phyloP scores from a whole-genome alignment of 1,284 basidiomycete genomes.

The Sporisorium sorghi region DNA sequence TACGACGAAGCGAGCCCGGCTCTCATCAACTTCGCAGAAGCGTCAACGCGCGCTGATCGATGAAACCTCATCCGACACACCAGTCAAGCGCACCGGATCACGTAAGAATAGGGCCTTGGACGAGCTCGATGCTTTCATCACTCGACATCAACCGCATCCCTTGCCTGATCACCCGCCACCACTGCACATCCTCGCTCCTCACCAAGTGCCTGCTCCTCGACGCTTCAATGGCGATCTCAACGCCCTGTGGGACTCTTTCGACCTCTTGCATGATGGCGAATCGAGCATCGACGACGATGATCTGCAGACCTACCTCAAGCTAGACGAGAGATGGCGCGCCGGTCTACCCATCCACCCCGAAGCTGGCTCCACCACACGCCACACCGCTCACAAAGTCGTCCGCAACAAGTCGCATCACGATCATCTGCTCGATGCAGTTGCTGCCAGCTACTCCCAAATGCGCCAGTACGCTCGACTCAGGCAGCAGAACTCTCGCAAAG shows the following conservation, averaged over 20 bases:
- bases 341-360: constrained; percentile 46
- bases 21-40: constrained; percentile 17
- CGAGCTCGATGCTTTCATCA: constrained; percentile 36
- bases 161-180: constrained; percentile 45
- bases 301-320: constrained; percentile 31
- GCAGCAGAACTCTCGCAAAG: constrained; percentile 70
- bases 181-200: constrained; percentile 40
- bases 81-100: constrained; percentile 21
- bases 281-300: constrained; percentile 31
- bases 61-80: constrained; percentile 20
- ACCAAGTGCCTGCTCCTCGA: constrained; percentile 38
- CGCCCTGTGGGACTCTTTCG: constrained; percentile 36
- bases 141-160: constrained; percentile 30
- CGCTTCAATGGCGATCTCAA: constrained; percentile 37
- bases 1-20: constrained; percentile 8
- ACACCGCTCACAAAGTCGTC: constrained; percentile 31
- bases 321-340: constrained; percentile 45
- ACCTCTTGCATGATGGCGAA: constrained; percentile 46
- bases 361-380: constrained; percentile 23
- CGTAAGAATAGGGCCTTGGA: constrained; percentile 46
- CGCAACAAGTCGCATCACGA: constrained; percentile 54
- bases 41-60: constrained; percentile 10
- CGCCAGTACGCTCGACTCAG: constrained; percentile 66
- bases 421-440: constrained; percentile 49
- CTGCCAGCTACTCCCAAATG: constrained; percentile 42